Evolutionary conservation across 225 moss, liverwort and hornwort genomes (phyloP).

Genomic region (Pseudoscleropodium purum): DNA sequence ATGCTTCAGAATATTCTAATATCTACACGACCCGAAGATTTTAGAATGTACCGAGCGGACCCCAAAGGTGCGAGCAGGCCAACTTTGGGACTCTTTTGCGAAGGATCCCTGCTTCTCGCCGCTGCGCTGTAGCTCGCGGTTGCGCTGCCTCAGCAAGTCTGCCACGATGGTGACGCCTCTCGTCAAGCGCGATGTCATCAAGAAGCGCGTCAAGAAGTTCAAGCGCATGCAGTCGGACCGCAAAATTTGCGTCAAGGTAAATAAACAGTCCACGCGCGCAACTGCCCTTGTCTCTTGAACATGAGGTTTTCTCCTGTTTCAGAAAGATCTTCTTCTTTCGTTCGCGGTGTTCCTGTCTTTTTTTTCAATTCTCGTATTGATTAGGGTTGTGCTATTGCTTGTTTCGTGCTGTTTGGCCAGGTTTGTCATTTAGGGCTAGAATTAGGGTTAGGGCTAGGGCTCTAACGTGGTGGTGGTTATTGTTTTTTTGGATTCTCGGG

Average conservation of each 20-base stretch:
- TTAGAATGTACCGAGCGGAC: too few relatives aligned
- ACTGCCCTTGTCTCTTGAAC: not conserved
- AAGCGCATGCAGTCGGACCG: slow-evolving; percentile 91
- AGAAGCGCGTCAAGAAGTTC: slow-evolving; percentile 93
- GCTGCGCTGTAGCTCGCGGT: not conserved
- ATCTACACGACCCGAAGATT: rapidly evolving
- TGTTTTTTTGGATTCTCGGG: not conserved
- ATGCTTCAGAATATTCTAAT: not conserved
- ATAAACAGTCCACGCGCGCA: not conserved
- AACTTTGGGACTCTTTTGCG: rapidly evolving
- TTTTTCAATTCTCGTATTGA: not conserved
- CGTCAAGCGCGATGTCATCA: slow-evolving; percentile 72
- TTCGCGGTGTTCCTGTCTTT: too few relatives aligned
- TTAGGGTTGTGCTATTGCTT: not conserved
- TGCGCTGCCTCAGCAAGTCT: not conserved
- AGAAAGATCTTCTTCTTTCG: too few relatives aligned
- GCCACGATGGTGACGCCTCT: slow-evolving; percentile 70
- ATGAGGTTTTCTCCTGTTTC: not conserved
- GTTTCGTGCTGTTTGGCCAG: not conserved
- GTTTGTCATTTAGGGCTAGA: not conserved
- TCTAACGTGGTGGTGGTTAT: not conserved
- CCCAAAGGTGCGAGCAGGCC: not conserved
- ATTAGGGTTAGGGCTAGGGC: not conserved
- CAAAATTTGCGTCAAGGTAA: slow-evolving; percentile 79
- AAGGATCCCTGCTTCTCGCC: not conserved